Evolutionary conservation across 2,329 filamentous ascomycete genomes (phyloP).

Genomic region (Graphilbum sp.): DNA sequence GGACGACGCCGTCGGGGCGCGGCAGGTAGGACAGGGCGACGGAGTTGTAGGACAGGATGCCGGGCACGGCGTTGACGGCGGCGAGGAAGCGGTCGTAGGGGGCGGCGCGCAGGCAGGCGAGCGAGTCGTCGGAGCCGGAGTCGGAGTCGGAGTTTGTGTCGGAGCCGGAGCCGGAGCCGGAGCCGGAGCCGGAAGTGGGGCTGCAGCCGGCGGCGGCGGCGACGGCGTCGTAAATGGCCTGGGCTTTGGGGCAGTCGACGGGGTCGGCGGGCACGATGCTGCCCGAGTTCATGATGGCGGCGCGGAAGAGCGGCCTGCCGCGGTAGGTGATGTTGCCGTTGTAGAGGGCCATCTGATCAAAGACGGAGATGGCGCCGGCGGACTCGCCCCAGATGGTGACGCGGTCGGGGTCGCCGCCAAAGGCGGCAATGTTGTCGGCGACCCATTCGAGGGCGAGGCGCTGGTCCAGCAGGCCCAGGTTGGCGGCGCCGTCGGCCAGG

Average conservation of each 20-base stretch:
- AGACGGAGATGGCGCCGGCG: slow-evolving; percentile 55
- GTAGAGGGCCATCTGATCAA: slow-evolving; percentile 62
- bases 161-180: too few relatives aligned
- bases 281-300: slow-evolving; percentile 63
- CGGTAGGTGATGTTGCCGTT: slow-evolving; percentile 53
- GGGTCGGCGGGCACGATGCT: slow-evolving; percentile 42
- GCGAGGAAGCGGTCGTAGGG: slow-evolving; percentile 44
- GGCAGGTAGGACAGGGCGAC: slow-evolving; percentile 59
- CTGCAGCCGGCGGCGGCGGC: slow-evolving; percentile 46
- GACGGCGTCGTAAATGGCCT: slow-evolving; percentile 47
- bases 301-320: slow-evolving; percentile 57
- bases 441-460: slow-evolving; percentile 60
- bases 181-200: too few relatives aligned
- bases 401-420: slow-evolving; percentile 64
- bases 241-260: slow-evolving; percentile 49
- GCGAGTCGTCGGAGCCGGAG: slow-evolving; percentile 32
- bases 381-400: slow-evolving; percentile 69
- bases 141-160: too few relatives aligned
- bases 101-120: slow-evolving; percentile 48
- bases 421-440: slow-evolving; percentile 58
- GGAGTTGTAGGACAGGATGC: slow-evolving; percentile 48
- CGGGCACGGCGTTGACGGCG: slow-evolving; percentile 55
- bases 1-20: slow-evolving; percentile 49
- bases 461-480: slow-evolving; percentile 59
- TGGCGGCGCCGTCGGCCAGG: slow-evolving; percentile 47